Evolutionary conservation across 2,329 filamentous ascomycete genomes (phyloP).

Genomic region (Raffaelea deltoideospora): DNA sequence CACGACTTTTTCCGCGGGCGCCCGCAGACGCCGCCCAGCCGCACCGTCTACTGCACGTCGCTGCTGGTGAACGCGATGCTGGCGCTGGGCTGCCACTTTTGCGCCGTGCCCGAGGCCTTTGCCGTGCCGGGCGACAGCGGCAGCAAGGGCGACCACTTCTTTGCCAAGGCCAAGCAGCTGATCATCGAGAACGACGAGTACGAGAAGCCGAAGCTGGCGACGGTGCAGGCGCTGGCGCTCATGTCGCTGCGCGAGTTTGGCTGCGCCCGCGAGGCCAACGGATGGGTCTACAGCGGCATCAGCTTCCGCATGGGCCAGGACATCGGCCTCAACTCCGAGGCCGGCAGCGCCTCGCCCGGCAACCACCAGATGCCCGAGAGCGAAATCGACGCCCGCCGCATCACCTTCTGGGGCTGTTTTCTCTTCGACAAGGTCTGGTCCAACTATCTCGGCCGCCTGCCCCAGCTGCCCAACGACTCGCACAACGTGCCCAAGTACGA

Average conservation of each 20-base stretch:
- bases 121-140: constrained; percentile 57
- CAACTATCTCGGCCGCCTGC: constrained; percentile 84
- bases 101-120: constrained; percentile 56
- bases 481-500: constrained; percentile 81
- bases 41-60: constrained; percentile 69
- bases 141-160: constrained; percentile 92
- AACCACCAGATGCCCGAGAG: constrained; percentile 47
- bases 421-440: constrained; percentile 98
- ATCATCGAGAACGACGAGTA: constrained; percentile 88
- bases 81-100: constrained; percentile 87
- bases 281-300: constrained; percentile 98
- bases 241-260: constrained; percentile 96
- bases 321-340: constrained; percentile 78
- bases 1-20: constrained; percentile 67
- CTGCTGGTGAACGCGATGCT: constrained; percentile 89
- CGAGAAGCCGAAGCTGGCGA: constrained; percentile 74
- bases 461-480: constrained; percentile 65
- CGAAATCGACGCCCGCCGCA: constrained; percentile 74
- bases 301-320: constrained; percentile 96
- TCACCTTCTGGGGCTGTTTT: constrained; percentile 97
- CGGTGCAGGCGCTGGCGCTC: constrained; percentile 80
- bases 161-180: constrained; percentile 78
- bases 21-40: constrained; percentile 31
- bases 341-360: constrained; percentile 34
- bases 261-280: constrained; percentile 83